These are phyloP conservation scores for Gaultheria prostrata DNA, from an alignment of 148 eudicot species.

Conservation along the genomic window DNA sequence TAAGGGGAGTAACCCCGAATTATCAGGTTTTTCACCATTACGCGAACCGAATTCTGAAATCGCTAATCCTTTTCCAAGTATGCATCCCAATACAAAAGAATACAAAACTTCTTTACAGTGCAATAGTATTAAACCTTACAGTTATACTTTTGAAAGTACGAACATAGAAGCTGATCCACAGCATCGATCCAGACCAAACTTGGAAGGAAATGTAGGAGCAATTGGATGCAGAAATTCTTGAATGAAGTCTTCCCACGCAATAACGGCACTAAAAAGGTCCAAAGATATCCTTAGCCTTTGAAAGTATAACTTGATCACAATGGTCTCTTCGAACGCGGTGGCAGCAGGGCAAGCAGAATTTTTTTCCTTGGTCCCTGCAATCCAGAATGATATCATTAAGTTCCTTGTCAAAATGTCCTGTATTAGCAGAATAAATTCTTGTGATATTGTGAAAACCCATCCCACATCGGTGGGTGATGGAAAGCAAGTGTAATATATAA, in stretches of 20 bases:
- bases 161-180: neutral
- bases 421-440: neutral
- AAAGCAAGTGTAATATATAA: too few relatives aligned
- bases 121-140: neutral
- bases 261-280: neutral
- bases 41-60: neutral
- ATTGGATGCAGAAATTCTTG: neutral
- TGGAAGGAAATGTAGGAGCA: neutral
- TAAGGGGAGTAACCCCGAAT: neutral
- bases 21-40: neutral
- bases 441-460: too few relatives aligned
- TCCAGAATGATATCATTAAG: neutral
- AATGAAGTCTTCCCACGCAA: neutral
- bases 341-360: conserved; percentile 56
- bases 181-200: neutral
- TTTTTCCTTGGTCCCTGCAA: conserved; percentile 92
- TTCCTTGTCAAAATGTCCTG: neutral
- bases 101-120: neutral
- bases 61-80: neutral
- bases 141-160: neutral
- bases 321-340: conserved; percentile 49
- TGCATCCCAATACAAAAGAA: neutral
- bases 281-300: neutral
- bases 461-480: too few relatives aligned
- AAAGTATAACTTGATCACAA: conserved; percentile 18